A percentile compares a stretch with the other conserved stretches of the same genome.
phyloP scores from a whole-genome alignment of 2,329 filamentous ascomycete species.

The Pseudogymnoascus sp. region DNA sequence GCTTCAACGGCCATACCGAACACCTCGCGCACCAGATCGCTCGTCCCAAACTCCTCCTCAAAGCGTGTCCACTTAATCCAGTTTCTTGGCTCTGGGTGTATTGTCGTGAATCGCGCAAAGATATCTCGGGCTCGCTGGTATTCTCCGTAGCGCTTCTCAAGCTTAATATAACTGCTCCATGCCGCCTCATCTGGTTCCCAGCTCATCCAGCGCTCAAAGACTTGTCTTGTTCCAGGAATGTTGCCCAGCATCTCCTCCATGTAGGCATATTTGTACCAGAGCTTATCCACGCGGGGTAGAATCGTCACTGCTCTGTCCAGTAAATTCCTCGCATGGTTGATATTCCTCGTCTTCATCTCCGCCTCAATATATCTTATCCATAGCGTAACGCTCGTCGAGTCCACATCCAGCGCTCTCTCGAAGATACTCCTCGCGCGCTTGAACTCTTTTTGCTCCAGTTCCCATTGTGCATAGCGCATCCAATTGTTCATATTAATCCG shows the following conservation, averaged over 20 bases:
- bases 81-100: slow-evolving; percentile 89
- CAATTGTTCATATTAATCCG: slow-evolving; percentile 96
- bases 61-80: slow-evolving; percentile 99
- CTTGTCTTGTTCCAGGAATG: slow-evolving; percentile 80
- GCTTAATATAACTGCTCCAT: slow-evolving; percentile 92
- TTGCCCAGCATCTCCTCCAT: slow-evolving; percentile 98
- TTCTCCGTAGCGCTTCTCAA: slow-evolving; percentile 92
- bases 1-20: slow-evolving; percentile 83
- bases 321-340: slow-evolving; percentile 92
- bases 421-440: slow-evolving; percentile 86
- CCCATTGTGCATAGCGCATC: slow-evolving; percentile 96
- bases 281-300: slow-evolving; percentile 82
- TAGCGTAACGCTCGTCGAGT: slow-evolving; percentile 74
- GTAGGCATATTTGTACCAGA: slow-evolving; percentile 99
- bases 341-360: slow-evolving; percentile 92
- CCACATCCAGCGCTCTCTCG: slow-evolving; percentile 87
- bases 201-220: slow-evolving; percentile 97
- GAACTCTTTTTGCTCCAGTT: slow-evolving; percentile 97
- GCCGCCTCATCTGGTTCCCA: slow-evolving; percentile 96
- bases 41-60: slow-evolving; percentile 90
- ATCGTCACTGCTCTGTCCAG: slow-evolving; percentile 92
- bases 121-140: slow-evolving; percentile 84
- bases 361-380: slow-evolving; percentile 94
- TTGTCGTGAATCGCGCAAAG: slow-evolving; percentile 80
- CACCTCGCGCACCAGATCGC: slow-evolving; percentile 83